phyloP scores from a whole-genome alignment of 192 early-diverging fungal genomes.

The Entrophospora sp. region DNA sequence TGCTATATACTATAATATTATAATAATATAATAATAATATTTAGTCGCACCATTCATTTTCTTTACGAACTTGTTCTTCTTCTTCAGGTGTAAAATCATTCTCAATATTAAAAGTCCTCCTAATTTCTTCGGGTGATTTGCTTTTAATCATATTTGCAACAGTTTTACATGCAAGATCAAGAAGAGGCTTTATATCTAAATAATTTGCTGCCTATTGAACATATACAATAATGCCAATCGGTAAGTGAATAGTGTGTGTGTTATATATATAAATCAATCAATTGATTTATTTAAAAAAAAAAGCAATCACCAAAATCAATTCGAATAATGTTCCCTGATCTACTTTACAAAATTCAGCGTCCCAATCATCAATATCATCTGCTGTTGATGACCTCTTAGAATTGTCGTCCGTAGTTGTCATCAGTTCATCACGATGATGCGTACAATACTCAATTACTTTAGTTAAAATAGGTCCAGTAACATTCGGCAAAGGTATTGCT shows the following conservation, averaged over 20 bases:
- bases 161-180: slow-evolving; percentile 97
- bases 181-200: slow-evolving; percentile 92
- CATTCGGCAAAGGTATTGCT: slow-evolving; percentile 84
- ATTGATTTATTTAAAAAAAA: neutral
- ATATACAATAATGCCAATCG: neutral
- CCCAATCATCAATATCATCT: slow-evolving; percentile 82
- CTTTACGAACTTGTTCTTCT: slow-evolving; percentile 80
- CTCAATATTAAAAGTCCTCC: slow-evolving; percentile 91
- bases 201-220: slow-evolving; percentile 64
- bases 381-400: slow-evolving; percentile 49
- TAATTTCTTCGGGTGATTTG: slow-evolving; percentile 87
- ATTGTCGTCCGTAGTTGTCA: slow-evolving; percentile 46
- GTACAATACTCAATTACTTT: slow-evolving; percentile 87
- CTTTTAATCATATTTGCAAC: slow-evolving; percentile 98
- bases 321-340: slow-evolving; percentile 94
- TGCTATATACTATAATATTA: too few species aligned
- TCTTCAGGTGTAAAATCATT: slow-evolving; percentile 97
- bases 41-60: slow-evolving; percentile 72
- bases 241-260: too few species aligned
- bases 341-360: slow-evolving; percentile 81
- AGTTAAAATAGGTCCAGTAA: slow-evolving; percentile 76
- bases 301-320: slow-evolving; percentile 56
- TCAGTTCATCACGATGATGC: slow-evolving; percentile 64
- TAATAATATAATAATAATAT: too few species aligned
- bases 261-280: too few species aligned